Base-by-base conservation (phyloP, 1,139 yeast genomes). In the Nematodospora anomalae region DNA sequence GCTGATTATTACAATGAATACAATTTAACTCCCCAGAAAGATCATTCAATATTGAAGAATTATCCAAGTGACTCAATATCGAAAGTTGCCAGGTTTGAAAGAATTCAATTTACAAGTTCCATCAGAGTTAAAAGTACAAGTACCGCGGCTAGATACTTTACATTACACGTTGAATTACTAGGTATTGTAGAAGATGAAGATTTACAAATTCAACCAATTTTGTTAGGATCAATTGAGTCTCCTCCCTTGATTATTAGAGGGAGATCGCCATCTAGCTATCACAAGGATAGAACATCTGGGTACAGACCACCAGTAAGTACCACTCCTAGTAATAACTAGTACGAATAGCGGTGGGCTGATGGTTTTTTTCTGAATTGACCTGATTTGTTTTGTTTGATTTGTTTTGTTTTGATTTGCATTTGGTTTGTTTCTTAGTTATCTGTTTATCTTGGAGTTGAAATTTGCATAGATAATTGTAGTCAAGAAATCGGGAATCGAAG, bases 181-280 rank as follows among this genome's bases (percentile, higher is more conserved):
- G 86, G 71, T 5, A 60, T 67, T 20, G 52, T 64, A 27, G 77
- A 69, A 36, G 65, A 69, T 32, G 72, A 67, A 15, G 64, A 62
- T 25, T 47, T 57, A 28, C 64, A 61, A 40, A 64, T 63, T 13
- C 71, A 67, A 43, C 74, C 73, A 2, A 56, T 66, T 20, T 56
- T 69, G 38, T 55, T 69, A 37, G 58, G 69, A 21, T 57, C 65
- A 1, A 55, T 78, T 18, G 78, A 72, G 49, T 79, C 85, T 1
- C 85, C 85, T 1, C 80, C 83, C 1, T 64, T 81, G 45, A 67
- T 77, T n/a, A 74, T 81, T 23, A 64, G 87, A 45, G 88, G 88
- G 2, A 64, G 87, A 49, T 79, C 85, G 6, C 86, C 87, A 4
- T 76, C 85, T 1, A 80, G 76, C 50, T 81, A 80, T 46, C 73